phyloP scores from a whole-genome alignment of 345 rosid genomes.

The Cardamine resedifolia region DNA sequence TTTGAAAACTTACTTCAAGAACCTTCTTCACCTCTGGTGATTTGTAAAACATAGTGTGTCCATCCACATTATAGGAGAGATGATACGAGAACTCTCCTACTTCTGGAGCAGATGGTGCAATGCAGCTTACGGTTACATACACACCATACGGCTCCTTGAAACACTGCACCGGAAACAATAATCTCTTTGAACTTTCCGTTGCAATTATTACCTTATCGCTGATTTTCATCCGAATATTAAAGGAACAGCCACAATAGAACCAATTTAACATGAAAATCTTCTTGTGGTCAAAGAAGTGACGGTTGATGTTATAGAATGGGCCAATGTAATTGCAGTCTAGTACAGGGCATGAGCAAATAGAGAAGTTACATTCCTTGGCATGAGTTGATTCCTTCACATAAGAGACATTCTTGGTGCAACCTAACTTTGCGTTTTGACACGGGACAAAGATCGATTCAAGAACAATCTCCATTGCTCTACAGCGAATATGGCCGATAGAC shows the following conservation, averaged over 20 bases:
- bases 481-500: slow-evolving; percentile 43
- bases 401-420: slow-evolving; percentile 34
- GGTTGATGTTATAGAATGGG: slow-evolving; percentile 15
- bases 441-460: slow-evolving; percentile 38
- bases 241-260: not conserved
- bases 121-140: not conserved
- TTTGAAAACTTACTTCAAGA: not conserved
- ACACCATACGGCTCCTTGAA: not conserved
- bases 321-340: slow-evolving; percentile 28
- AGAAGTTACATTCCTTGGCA: slow-evolving; percentile 35
- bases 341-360: slow-evolving; percentile 46
- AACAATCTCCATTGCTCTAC: slow-evolving; percentile 48
- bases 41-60: not conserved
- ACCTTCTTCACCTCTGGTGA: not conserved
- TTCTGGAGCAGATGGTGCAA: not conserved
- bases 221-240: not conserved
- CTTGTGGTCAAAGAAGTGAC: slow-evolving; percentile 13
- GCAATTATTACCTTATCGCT: not conserved
- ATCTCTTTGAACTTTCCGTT: too few species aligned
- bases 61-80: not conserved
- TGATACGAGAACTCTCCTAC: not conserved
- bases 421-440: slow-evolving; percentile 44
- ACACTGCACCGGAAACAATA: not conserved
- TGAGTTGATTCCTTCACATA: slow-evolving; percentile 38
- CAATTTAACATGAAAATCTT: not conserved